Percentiles rank a stretch among this genome's conserved stretches.
phyloP scores from a whole-genome alignment of 2,329 filamentous ascomycete species.

The Xylaria hypoxylon region DNA sequence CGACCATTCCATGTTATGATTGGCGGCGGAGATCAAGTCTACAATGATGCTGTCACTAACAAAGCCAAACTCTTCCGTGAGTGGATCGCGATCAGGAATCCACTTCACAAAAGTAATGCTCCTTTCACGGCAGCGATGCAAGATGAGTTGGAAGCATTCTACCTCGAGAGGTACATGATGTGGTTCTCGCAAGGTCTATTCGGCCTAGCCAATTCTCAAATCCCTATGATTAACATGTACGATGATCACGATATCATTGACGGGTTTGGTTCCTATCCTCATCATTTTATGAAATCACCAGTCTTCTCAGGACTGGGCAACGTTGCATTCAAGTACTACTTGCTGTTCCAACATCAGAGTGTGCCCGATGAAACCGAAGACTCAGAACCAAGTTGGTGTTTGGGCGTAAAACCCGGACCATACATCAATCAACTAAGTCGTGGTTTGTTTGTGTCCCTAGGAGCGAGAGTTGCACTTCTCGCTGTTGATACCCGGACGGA shows the following conservation, averaged over 20 bases:
- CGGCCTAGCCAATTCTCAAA: slow-evolving; percentile 90
- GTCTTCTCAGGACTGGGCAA: slow-evolving; percentile 91
- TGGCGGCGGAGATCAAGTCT: slow-evolving; percentile 96
- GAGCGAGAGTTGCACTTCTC: slow-evolving; percentile 81
- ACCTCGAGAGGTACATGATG: slow-evolving; percentile 86
- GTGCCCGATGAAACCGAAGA: slow-evolving; percentile 81
- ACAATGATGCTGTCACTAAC: slow-evolving; percentile 86
- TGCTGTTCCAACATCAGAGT: slow-evolving; percentile 98
- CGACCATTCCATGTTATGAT: slow-evolving; percentile 98
- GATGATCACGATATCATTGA: slow-evolving; percentile 95
- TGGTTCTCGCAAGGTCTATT: slow-evolving; percentile 99
- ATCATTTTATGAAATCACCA: slow-evolving; percentile 89
- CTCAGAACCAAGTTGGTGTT: slow-evolving; percentile 90
- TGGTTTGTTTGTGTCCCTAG: slow-evolving; percentile 86
- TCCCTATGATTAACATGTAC: slow-evolving; percentile 98
- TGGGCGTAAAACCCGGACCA: slow-evolving; percentile 83
- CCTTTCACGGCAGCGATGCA: slow-evolving; percentile 86
- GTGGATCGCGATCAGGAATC: slow-evolving; percentile 86
- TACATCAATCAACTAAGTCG: slow-evolving; percentile 90
- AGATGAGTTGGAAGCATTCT: slow-evolving; percentile 88
- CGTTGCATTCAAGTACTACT: slow-evolving; percentile 97
- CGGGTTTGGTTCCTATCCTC: slow-evolving; percentile 92
- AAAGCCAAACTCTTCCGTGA: slow-evolving; percentile 81
- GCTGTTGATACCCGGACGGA: slow-evolving; percentile 94
- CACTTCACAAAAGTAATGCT: slow-evolving; percentile 80